These are phyloP conservation scores for Anisodus acutangulus DNA, from an alignment of 257 asterid genomes.

Conservation along the genomic window DNA sequence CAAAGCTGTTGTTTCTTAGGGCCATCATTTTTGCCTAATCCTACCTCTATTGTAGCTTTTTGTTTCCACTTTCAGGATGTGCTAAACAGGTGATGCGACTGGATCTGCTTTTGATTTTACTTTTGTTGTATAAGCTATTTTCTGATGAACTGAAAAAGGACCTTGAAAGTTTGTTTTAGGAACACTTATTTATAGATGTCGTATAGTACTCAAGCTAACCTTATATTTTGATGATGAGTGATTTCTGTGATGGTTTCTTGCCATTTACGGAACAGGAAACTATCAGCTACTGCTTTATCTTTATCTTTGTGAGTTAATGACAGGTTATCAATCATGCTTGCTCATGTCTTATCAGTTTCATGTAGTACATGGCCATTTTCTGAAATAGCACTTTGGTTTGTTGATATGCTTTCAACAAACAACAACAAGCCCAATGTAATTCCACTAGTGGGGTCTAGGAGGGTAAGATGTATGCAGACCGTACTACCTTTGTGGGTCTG, in stretches of 20 bases:
- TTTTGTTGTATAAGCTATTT: background rate
- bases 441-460: too few relatives aligned
- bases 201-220: background rate
- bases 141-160: conserved; percentile 2
- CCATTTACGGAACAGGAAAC: background rate
- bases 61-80: background rate
- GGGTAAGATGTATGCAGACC: too few relatives aligned
- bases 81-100: background rate
- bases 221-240: background rate
- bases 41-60: conserved; percentile 3
- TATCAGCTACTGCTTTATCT: conserved; percentile 19
- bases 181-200: background rate
- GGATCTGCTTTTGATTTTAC: background rate
- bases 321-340: conserved; percentile 16
- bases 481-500: too few relatives aligned
- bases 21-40: conserved; percentile 9
- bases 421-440: too few relatives aligned
- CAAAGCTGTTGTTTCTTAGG: background rate
- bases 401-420: background rate
- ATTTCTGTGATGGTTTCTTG: background rate
- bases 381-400: conserved; percentile 22
- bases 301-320: background rate
- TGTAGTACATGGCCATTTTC: background rate
- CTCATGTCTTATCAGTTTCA: background rate
- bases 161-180: background rate